These are phyloP conservation scores for Calonectria honghensis DNA, from an alignment of 2,329 filamentous ascomycete genomes.

Conservation along the genomic window DNA sequence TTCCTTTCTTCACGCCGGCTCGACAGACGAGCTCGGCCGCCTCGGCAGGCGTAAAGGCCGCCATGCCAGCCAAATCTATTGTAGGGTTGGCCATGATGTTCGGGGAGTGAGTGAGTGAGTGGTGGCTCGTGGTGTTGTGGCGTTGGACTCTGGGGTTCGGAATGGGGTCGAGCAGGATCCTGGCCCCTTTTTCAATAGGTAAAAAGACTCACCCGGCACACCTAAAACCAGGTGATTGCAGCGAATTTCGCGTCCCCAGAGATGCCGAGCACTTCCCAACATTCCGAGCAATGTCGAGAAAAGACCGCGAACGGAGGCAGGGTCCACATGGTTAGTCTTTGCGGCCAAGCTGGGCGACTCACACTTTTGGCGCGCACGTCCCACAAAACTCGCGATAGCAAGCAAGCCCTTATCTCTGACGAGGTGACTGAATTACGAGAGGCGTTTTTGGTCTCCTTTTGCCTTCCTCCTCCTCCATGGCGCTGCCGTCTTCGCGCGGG, in stretches of 20 bases:
- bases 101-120: not conserved
- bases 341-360: conserved; percentile 26
- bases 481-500: not conserved
- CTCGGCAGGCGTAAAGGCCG: conserved; percentile 49
- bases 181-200: not conserved
- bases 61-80: conserved; percentile 44
- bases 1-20: conserved; percentile 46
- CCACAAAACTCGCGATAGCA: conserved; percentile 9
- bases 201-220: not conserved
- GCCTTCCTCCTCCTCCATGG: not conserved
- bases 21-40: conserved; percentile 50
- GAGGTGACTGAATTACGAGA: not conserved
- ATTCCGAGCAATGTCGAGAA: conserved; percentile 41
- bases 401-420: conserved; percentile 4
- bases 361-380: conserved; percentile 14
- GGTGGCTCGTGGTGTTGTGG: conserved; percentile 5
- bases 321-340: conserved; percentile 27
- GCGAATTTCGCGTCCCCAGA: not conserved
- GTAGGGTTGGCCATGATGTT: conserved; percentile 46
- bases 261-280: conserved; percentile 31
- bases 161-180: not conserved
- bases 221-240: not conserved
- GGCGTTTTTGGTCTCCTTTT: not conserved
- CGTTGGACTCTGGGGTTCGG: not conserved
- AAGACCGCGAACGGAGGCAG: conserved; percentile 30